Evolutionary conservation across 768 basidiomycete species (phyloP).

Genomic region (Boletus tomentosulus): DNA sequence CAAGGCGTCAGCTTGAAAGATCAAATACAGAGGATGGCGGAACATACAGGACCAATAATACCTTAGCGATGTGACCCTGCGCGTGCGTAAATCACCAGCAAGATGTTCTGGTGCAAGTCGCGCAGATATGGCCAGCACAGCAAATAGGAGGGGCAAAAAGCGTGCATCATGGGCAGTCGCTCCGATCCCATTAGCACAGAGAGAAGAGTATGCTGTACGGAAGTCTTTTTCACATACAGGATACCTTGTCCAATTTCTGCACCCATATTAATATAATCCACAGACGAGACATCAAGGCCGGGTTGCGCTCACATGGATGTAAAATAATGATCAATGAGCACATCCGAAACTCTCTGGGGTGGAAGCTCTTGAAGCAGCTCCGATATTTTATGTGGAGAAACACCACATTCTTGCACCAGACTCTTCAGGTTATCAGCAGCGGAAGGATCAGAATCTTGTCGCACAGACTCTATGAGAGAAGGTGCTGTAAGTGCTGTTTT

Average conservation of each 20-base stretch:
- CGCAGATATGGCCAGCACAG: constrained; percentile 84
- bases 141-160: constrained; percentile 89
- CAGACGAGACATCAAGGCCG: not conserved
- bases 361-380: constrained; percentile 89
- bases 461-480: constrained; percentile 39
- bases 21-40: not conserved
- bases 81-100: constrained; percentile 70
- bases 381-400: constrained; percentile 84
- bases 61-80: constrained; percentile 76
- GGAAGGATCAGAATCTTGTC: constrained; percentile 40
- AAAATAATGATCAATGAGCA: constrained; percentile 82
- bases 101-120: constrained; percentile 82
- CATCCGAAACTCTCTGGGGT: constrained; percentile 67
- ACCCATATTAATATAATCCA: constrained; percentile 1
- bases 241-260: constrained; percentile 90
- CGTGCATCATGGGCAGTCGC: constrained; percentile 74
- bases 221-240: constrained; percentile 86
- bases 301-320: constrained; percentile 51
- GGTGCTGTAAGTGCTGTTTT: constrained; percentile 28
- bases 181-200: constrained; percentile 57
- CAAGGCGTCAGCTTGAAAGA: constrained; percentile 17
- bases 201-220: constrained; percentile 61
- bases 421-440: constrained; percentile 82
- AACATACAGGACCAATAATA: constrained; percentile 95
- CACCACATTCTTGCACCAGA: constrained; percentile 89